Conservation (phyloP, 768 basidiomycete genomes). For the Lentinula boryana region DNA sequence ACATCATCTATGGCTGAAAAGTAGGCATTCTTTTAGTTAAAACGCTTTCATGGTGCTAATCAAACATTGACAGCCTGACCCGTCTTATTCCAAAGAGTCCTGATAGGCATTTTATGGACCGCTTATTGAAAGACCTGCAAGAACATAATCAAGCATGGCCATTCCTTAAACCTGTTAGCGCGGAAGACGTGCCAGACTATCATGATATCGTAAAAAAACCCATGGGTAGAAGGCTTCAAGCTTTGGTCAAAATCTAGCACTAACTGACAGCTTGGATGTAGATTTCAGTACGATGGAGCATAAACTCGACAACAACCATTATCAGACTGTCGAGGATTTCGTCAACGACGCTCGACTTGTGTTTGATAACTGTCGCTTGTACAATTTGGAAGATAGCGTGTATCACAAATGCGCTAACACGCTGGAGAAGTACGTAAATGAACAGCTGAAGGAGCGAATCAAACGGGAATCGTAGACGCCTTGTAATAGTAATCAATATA, state of each 20-base stretch:
- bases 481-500: neutral
- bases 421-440: conserved; percentile 74
- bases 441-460: conserved; percentile 32
- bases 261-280: conserved; percentile 21
- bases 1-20: conserved; percentile 71
- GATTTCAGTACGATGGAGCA: conserved; percentile 85
- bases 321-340: conserved; percentile 68
- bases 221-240: conserved; percentile 64
- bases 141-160: conserved; percentile 82
- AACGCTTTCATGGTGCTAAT: neutral
- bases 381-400: conserved; percentile 76
- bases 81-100: conserved; percentile 46
- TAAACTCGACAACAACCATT: conserved; percentile 87
- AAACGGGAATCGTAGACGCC: conserved; percentile 15
- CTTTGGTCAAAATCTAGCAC: neutral
- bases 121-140: conserved; percentile 72
- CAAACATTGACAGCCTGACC: conserved; percentile 17
- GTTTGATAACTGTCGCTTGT: conserved; percentile 83
- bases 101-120: conserved; percentile 65
- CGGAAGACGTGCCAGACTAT: conserved; percentile 80
- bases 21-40: conserved; percentile 33
- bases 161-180: conserved; percentile 76
- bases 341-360: conserved; percentile 76
- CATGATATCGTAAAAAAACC: conserved; percentile 84
- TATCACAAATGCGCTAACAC: conserved; percentile 83